Evolutionary conservation across 179 eudicot species (phyloP).

Genomic region (Heliamphora pulchella): DNA sequence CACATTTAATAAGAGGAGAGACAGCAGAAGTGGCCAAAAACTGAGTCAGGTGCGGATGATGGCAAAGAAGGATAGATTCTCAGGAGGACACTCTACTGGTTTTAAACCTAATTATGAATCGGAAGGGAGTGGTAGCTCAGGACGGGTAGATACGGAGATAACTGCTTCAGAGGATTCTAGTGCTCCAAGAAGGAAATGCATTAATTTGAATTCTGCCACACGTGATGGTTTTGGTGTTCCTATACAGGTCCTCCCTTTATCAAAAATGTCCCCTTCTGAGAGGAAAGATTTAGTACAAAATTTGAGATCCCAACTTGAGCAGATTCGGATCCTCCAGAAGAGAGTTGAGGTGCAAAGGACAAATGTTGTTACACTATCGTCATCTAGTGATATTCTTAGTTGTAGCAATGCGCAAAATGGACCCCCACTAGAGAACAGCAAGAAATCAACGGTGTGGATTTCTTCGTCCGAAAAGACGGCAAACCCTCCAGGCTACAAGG

Average conservation of each 20-base stretch:
- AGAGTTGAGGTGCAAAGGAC: slow-evolving; percentile 36
- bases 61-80: slow-evolving; percentile 46
- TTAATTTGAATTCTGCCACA: slow-evolving; percentile 48
- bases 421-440: slow-evolving; percentile 22
- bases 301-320: slow-evolving; percentile 64
- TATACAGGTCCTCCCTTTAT: slow-evolving; percentile 43
- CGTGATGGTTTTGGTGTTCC: slow-evolving; percentile 61
- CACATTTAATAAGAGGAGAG: neutral
- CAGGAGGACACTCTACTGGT: slow-evolving; percentile 29
- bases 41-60: slow-evolving; percentile 18
- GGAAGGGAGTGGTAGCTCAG: slow-evolving; percentile 59
- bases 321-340: slow-evolving; percentile 45
- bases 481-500: slow-evolving; percentile 22
- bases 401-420: slow-evolving; percentile 41
- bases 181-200: slow-evolving; percentile 46
- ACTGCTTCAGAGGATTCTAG: slow-evolving; percentile 42
- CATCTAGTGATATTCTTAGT: slow-evolving; percentile 50
- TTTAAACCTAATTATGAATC: slow-evolving; percentile 42
- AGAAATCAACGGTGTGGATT: slow-evolving; percentile 20
- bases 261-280: slow-evolving; percentile 50
- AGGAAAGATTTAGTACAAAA: slow-evolving; percentile 42
- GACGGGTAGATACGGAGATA: slow-evolving; percentile 40
- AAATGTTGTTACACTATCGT: slow-evolving; percentile 33
- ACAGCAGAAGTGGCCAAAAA: neutral
- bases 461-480: slow-evolving; percentile 38